Conservation (phyloP, 177 flowering plant genomes). For the Vitis hybrid region DNA sequence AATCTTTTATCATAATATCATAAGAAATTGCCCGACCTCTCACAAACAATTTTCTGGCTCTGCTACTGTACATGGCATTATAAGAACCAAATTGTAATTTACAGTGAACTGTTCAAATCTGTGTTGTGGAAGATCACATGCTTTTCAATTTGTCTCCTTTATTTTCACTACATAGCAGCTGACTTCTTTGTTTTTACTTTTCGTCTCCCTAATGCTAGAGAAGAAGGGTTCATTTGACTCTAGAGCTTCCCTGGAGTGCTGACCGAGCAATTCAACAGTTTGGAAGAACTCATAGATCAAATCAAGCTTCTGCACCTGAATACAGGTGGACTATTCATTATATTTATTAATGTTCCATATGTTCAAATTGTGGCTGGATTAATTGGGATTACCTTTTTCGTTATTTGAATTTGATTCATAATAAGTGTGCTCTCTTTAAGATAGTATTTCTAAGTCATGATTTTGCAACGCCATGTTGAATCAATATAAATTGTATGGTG, state of each 20-base stretch:
- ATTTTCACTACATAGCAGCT: slow-evolving; percentile 3
- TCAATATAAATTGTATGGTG: neutral
- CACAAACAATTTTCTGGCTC: too few relatives aligned
- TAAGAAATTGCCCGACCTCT: too few relatives aligned
- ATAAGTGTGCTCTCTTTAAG: neutral
- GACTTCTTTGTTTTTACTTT: slow-evolving; percentile 2
- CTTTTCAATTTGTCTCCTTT: neutral
- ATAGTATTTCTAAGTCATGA: neutral
- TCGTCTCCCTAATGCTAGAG: slow-evolving; percentile 39
- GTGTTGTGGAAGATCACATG: neutral
- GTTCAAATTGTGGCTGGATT: slow-evolving; percentile 1
- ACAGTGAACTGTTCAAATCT: neutral
- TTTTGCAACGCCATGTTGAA: neutral
- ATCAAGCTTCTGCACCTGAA: slow-evolving; percentile 97
- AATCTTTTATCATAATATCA: too few relatives aligned
- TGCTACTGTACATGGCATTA: neutral
- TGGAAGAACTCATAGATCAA: slow-evolving; percentile 99
- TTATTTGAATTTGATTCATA: neutral
- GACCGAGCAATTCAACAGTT: slow-evolving; percentile 98
- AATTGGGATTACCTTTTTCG: neutral
- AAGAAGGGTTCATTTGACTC: slow-evolving; percentile 94
- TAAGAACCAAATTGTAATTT: neutral
- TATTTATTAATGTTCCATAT: neutral
- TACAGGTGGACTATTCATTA: slow-evolving; percentile 55
- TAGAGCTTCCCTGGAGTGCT: slow-evolving; percentile 99